phyloP scores from a whole-genome alignment of 2,329 filamentous ascomycete genomes.

The Coniochaeta sp. region DNA sequence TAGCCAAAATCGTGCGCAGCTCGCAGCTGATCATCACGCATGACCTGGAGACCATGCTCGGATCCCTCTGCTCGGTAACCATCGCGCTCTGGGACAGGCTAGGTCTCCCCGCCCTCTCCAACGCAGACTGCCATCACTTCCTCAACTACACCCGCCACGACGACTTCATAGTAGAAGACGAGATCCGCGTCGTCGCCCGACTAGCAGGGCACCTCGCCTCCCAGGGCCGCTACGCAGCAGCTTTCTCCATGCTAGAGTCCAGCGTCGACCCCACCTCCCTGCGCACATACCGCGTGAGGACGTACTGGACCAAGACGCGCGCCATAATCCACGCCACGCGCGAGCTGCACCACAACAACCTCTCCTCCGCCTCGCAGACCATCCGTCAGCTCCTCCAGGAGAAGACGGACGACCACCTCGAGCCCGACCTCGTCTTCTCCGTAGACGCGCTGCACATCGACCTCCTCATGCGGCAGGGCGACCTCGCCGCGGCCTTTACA shows the following conservation, averaged over 20 bases:
- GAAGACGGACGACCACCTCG: slow-evolving; percentile 25
- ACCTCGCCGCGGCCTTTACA: slow-evolving; percentile 38
- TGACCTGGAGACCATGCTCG: slow-evolving; percentile 65
- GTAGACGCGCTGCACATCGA: slow-evolving; percentile 47
- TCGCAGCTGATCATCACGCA: slow-evolving; percentile 76
- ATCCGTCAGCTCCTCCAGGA: slow-evolving; percentile 47
- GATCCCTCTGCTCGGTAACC: slow-evolving; percentile 65
- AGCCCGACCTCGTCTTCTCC: slow-evolving; percentile 41
- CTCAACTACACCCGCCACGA: slow-evolving; percentile 61
- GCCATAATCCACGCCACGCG: slow-evolving; percentile 59
- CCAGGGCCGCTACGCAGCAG: slow-evolving; percentile 64
- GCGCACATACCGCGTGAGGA: slow-evolving; percentile 69
- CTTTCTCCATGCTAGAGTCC: slow-evolving; percentile 50
- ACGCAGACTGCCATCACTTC: slow-evolving; percentile 64
- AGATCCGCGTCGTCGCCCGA: slow-evolving; percentile 66
- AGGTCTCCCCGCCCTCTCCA: slow-evolving; percentile 51
- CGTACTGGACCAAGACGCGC: slow-evolving; percentile 63
- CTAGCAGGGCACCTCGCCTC: slow-evolving; percentile 60
- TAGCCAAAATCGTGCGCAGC: slow-evolving; percentile 76
- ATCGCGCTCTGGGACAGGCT: slow-evolving; percentile 71
- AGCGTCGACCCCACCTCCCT: slow-evolving; percentile 31
- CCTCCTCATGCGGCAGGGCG: slow-evolving; percentile 39
- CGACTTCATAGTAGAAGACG: slow-evolving; percentile 61
- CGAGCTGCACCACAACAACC: slow-evolving; percentile 50
- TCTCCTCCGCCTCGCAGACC: slow-evolving; percentile 42